These are phyloP conservation scores for Colletotrichum gigasporum DNA, from an alignment of 2,329 filamentous ascomycete genomes.

Conservation along the genomic window DNA sequence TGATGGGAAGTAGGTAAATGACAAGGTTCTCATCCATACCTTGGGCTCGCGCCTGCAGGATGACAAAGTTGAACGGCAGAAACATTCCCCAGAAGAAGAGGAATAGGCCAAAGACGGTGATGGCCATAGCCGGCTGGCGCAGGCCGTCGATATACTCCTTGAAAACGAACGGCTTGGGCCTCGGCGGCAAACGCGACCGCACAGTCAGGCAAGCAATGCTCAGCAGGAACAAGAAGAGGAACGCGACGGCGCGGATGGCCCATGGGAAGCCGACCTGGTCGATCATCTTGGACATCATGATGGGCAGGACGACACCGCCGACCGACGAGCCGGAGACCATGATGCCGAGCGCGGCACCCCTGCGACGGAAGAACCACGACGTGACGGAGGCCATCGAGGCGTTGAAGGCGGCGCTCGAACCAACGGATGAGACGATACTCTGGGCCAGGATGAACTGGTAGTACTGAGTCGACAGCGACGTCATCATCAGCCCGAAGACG, in stretches of 20 bases:
- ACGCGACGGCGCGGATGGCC: conserved; percentile 58
- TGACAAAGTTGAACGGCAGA: conserved; percentile 62
- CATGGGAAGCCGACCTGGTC: conserved; percentile 55
- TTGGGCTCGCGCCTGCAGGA: conserved; percentile 55
- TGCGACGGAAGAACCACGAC: conserved; percentile 62
- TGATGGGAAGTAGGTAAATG: conserved; percentile 63
- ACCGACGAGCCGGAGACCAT: conserved; percentile 63
- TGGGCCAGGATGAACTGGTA: conserved; percentile 57
- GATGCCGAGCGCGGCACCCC: conserved; percentile 63
- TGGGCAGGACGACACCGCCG: conserved; percentile 67
- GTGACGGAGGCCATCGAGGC: conserved; percentile 51
- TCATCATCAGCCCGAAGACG: conserved; percentile 74
- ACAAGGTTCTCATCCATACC: conserved; percentile 52
- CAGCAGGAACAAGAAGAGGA: conserved; percentile 53
- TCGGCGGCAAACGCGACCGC: conserved; percentile 53
- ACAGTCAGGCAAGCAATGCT: conserved; percentile 47
- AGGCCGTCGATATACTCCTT: conserved; percentile 57
- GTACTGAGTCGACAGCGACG: conserved; percentile 57
- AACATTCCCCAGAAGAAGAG: conserved; percentile 66
- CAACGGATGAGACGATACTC: conserved; percentile 50
- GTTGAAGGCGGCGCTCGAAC: conserved; percentile 54
- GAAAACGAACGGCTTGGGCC: conserved; percentile 55
- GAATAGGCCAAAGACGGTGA: conserved; percentile 57
- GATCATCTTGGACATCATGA: conserved; percentile 67
- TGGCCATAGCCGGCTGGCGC: conserved; percentile 53